phyloP scores from a whole-genome alignment of 257 asterid species.

The Verbascum thapsus region DNA sequence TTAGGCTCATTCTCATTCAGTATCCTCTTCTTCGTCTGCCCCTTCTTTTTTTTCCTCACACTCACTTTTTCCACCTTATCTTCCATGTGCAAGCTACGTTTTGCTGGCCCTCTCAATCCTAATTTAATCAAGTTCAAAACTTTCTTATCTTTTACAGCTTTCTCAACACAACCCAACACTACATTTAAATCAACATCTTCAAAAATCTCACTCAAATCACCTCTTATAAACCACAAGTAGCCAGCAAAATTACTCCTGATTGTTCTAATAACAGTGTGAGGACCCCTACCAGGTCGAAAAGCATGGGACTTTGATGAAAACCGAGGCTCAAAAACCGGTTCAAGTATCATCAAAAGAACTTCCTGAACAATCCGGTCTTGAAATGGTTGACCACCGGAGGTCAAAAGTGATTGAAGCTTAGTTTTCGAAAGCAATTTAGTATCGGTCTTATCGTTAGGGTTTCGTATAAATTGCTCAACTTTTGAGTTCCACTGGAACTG shows the following conservation, averaged over 20 bases:
- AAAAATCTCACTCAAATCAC: slow-evolving; percentile 69
- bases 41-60: slow-evolving; percentile 59
- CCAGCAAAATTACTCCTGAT: slow-evolving; percentile 95
- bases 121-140: slow-evolving; percentile 70
- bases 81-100: slow-evolving; percentile 19
- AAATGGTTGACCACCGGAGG: slow-evolving; percentile 54
- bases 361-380: slow-evolving; percentile 92
- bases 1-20: slow-evolving; percentile 76
- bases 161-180: slow-evolving; percentile 52
- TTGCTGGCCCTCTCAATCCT: slow-evolving; percentile 49
- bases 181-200: slow-evolving; percentile 46
- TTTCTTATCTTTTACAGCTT: slow-evolving; percentile 69
- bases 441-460: slow-evolving; percentile 66
- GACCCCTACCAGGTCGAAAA: slow-evolving; percentile 90
- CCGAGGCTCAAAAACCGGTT: slow-evolving; percentile 76
- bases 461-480: slow-evolving; percentile 51
- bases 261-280: slow-evolving; percentile 87
- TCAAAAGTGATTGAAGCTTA: slow-evolving; percentile 51
- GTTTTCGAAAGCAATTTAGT: slow-evolving; percentile 49
- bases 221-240: slow-evolving; percentile 88
- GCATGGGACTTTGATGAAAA: slow-evolving; percentile 82
- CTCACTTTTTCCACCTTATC: slow-evolving; percentile 41
- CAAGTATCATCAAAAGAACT: slow-evolving; percentile 72
- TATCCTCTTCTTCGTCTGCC: slow-evolving; percentile 76
- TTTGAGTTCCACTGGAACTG: slow-evolving; percentile 71